Percentiles rank a stretch among this genome's conserved stretches.
Conservation (phyloP, 768 basidiomycete species). For the Boletus rubropictus region DNA sequence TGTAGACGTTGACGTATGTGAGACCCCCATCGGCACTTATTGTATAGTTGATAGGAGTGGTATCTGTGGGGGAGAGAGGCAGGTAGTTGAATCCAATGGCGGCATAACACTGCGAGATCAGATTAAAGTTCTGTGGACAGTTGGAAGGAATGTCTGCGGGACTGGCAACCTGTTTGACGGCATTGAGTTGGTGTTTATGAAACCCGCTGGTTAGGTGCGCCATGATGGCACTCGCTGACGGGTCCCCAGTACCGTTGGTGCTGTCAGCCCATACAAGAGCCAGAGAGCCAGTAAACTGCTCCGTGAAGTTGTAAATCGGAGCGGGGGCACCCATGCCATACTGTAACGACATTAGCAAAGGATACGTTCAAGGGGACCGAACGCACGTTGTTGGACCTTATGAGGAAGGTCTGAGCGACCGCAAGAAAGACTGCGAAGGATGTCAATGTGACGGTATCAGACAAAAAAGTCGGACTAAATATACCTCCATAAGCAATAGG, state of each 20-base stretch:
- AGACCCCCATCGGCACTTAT: slow-evolving; percentile 64
- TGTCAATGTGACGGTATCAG: not conserved
- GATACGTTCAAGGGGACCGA: not conserved
- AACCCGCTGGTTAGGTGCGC: slow-evolving; percentile 51
- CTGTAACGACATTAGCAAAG: slow-evolving; percentile 28
- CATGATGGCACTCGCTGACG: slow-evolving; percentile 58
- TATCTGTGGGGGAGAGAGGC: slow-evolving; percentile 34
- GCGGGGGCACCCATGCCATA: slow-evolving; percentile 57
- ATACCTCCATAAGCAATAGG: slow-evolving; percentile 55
- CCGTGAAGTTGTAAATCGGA: slow-evolving; percentile 42
- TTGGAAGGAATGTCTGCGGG: slow-evolving; percentile 44
- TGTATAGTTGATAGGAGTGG: slow-evolving; percentile 55
- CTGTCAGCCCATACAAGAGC: slow-evolving; percentile 64
- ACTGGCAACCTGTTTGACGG: slow-evolving; percentile 45
- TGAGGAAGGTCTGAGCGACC: slow-evolving; percentile 55
- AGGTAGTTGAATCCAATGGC: slow-evolving; percentile 58
- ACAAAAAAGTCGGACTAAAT: not conserved
- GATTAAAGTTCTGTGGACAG: slow-evolving; percentile 73
- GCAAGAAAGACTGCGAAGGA: slow-evolving; percentile 46
- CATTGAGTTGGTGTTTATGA: slow-evolving; percentile 38
- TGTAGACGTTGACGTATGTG: slow-evolving; percentile 55
- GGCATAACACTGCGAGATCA: slow-evolving; percentile 64
- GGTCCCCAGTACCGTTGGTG: slow-evolving; percentile 50
- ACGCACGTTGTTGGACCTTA: slow-evolving; percentile 54
- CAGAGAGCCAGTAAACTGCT: slow-evolving; percentile 48